Percentiles rank a stretch among this genome's conserved stretches.
phyloP scores from a whole-genome alignment of 495 filamentous ascomycete genomes.

The Penicillium ucsense region DNA sequence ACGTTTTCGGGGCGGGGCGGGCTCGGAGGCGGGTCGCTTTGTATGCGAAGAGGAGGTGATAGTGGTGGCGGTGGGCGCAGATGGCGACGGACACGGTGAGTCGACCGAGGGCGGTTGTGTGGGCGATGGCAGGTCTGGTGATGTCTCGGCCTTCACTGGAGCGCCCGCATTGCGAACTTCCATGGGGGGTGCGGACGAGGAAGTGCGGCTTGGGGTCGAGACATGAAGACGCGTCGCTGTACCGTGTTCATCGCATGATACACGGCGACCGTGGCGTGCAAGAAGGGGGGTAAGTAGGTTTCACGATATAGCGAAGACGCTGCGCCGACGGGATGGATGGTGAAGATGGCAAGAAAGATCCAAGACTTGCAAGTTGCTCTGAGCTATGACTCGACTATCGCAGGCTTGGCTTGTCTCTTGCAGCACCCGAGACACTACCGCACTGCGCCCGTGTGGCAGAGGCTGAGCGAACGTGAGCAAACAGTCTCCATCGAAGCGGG shows the following conservation, averaged over 20 bases:
- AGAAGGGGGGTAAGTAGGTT: not conserved
- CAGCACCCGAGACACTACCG: too few relatives aligned
- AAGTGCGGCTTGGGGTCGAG: conserved; percentile 8
- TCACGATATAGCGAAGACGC: not conserved
- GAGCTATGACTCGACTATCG: too few relatives aligned
- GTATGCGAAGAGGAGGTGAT: not conserved
- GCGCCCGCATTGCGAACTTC: conserved; percentile 2
- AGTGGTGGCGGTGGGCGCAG: too few relatives aligned
- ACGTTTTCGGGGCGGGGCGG: conserved; percentile 29
- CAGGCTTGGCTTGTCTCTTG: too few relatives aligned
- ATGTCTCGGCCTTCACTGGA: conserved; percentile 1
- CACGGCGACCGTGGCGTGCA: not conserved
- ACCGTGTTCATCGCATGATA: not conserved
- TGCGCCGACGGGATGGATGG: too few relatives aligned
- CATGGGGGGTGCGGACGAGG: conserved; percentile 3
- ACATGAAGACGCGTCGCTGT: conserved; percentile 12
- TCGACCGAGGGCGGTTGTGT: not conserved
- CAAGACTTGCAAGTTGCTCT: too few relatives aligned
- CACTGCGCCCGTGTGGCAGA: too few relatives aligned
- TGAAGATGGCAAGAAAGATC: too few relatives aligned
- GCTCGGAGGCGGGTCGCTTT: conserved; percentile 6
- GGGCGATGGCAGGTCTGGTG: not conserved
- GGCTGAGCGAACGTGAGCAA: too few relatives aligned
- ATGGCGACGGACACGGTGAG: not conserved
- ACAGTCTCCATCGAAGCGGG: too few relatives aligned